Base-by-base conservation (phyloP, 1,284 basidiomycete species). In the Tylopilus sp. region DNA sequence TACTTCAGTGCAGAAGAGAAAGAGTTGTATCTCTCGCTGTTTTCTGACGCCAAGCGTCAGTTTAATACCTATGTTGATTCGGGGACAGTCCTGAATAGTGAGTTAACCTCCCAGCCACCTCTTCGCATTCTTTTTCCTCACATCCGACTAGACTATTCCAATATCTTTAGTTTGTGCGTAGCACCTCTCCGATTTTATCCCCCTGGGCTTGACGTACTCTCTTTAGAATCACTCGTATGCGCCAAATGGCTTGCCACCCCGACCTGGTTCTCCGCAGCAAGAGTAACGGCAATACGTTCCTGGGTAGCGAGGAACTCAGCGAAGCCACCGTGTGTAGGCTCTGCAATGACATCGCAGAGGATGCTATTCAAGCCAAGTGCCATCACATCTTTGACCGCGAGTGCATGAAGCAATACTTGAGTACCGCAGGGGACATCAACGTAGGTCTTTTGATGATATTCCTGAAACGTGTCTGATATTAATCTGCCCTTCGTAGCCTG, bases 301-400 rank as follows among this genome's bases (percentile, higher is more conserved):
- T 66, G 12, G 59, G 72, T 3, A 65, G 69, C n/a, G 76, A 81
- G 11, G 82, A 90, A 36, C 59, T 73, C 9, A 78, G 75, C 18
- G 88, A 92, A 66, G 83, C 84, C 7, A 86, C 87, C 0, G 79
- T 95, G 4, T 99, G 97, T 66, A 80, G 95, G 41, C 74, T 99
- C n/a, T 99, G 97, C 70, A 91, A 94, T 57, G 97, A 99, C 57
- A 79, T 97, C 46, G 96, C 93, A 0, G 97, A 99, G 69, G 97
- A 99, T 63, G 94, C 96, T 1, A 97, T 99, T 55, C 84, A 92
- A 60, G 87, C 92, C 26, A 88, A 85, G 56, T 99, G 97, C 68
- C 80, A 79, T 40, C 93, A 96, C 65, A 86, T 92, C 56, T 93
- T 91, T 62, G 94, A 97, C 66, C 84, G 97, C 53, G 92, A 96